Percentiles rank a stretch among this genome's conserved stretches.
Evolutionary conservation across 345 rosid genomes (phyloP).

Genomic region (Alliaria petiolata): DNA sequence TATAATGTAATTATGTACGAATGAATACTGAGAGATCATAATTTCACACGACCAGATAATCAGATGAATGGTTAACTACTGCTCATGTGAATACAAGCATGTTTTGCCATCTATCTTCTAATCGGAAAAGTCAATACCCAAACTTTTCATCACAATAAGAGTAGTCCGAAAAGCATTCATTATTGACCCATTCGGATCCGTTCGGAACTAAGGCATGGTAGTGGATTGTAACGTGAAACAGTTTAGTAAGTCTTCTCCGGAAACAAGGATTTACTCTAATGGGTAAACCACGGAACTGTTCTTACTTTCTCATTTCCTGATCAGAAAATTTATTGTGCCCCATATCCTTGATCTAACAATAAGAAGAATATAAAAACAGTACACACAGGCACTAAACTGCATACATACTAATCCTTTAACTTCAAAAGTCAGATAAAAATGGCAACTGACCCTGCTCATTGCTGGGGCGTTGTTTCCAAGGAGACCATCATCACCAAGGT

Average conservation of each 20-base stretch:
- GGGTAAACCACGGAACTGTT: slow-evolving; percentile 3
- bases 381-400: background rate
- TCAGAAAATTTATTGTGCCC: background rate
- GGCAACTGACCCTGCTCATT: slow-evolving; percentile 71
- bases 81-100: slow-evolving; percentile 5
- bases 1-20: background rate
- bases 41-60: slow-evolving; percentile 2
- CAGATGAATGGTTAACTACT: slow-evolving; percentile 4
- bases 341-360: background rate
- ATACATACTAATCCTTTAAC: background rate
- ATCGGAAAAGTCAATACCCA: background rate
- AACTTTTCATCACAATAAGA: background rate
- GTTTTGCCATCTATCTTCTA: background rate
- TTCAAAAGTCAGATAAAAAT: background rate
- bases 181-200: background rate
- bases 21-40: background rate
- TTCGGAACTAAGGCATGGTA: slow-evolving; percentile 16
- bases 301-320: background rate
- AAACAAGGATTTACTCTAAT: slow-evolving; percentile 1
- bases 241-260: background rate
- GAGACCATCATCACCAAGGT: slow-evolving; percentile 93
- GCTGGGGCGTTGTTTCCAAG: slow-evolving; percentile 87
- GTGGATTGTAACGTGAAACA: background rate
- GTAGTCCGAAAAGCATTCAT: background rate
- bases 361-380: background rate